Conservation (phyloP, 2,329 filamentous ascomycete genomes). For the Tolypocladium pustulatum region DNA sequence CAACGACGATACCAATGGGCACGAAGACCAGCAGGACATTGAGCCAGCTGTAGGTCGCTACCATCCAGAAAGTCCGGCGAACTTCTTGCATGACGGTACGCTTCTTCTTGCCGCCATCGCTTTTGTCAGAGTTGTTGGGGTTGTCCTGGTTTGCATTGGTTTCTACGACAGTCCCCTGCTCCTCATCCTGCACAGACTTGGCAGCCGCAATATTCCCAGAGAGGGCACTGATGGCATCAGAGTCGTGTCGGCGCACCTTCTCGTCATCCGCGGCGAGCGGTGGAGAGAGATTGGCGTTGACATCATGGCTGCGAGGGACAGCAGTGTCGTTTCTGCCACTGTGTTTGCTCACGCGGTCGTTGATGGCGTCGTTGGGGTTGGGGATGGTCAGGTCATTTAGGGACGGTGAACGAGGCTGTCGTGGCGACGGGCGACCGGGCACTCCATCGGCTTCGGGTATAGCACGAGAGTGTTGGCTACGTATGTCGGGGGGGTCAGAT, state of each 20-base stretch:
- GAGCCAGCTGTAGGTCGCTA: conserved; percentile 64
- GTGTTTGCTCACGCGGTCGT: conserved; percentile 13
- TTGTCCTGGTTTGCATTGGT: conserved; percentile 13
- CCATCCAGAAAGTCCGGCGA: conserved; percentile 39
- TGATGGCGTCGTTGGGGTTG: not conserved
- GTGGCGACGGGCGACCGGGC: conserved; percentile 24
- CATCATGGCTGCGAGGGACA: not conserved
- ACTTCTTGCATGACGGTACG: conserved; percentile 36
- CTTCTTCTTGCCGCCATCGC: conserved; percentile 21
- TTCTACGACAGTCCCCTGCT: conserved; percentile 47
- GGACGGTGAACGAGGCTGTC: conserved; percentile 9
- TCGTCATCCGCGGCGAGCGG: conserved; percentile 7
- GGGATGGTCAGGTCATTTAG: conserved; percentile 3
- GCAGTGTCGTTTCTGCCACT: conserved; percentile 11
- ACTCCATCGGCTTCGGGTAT: conserved; percentile 44
- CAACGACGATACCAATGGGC: conserved; percentile 61
- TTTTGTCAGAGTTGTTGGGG: conserved; percentile 7
- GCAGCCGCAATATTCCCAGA: conserved; percentile 20
- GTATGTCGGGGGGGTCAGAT: conserved; percentile 41
- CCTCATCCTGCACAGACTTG: conserved; percentile 39
- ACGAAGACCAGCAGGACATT: conserved; percentile 71
- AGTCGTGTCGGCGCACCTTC: conserved; percentile 9
- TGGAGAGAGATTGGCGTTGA: not conserved
- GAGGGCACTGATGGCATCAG: conserved; percentile 15
- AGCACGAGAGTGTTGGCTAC: conserved; percentile 47